Evolutionary conservation across 2,329 filamentous ascomycete genomes (phyloP), one percentile per base, ranked within the genome.

Genomic region (Mycosphaerella arachidis): DNA sequence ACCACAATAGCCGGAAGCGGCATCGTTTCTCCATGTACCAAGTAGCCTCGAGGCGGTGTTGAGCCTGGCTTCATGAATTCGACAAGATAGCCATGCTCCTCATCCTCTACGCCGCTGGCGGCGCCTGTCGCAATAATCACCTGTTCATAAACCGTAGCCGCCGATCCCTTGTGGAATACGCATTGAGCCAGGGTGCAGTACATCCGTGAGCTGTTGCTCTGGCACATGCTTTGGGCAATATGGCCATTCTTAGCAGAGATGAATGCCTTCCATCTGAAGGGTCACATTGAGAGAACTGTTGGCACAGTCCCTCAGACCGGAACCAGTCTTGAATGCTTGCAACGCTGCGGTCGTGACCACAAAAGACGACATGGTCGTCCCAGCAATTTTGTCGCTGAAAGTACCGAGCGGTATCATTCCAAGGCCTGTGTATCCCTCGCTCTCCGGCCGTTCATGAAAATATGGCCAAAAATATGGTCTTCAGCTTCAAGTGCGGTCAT

Each of bases 341-440:
- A 87, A 68, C 0, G 85, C 84, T 18, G 86, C 83, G 0, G 81
- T 71, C 66, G n/a, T n/a, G n/a, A n/a, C n/a, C n/a, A n/a, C n/a
- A n/a, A n/a, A n/a, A n/a, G n/a, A n/a, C n/a, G n/a, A n/a, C n/a
- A n/a, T n/a, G n/a, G n/a, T n/a, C n/a, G n/a, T n/a, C n/a, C n/a
- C n/a, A n/a, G n/a, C n/a, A n/a, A n/a, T n/a, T n/a, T n/a, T n/a
- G n/a, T n/a, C n/a, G n/a, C n/a, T n/a, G n/a, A n/a, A n/a, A n/a
- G n/a, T n/a, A n/a, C n/a, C n/a, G n/a, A n/a, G n/a, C n/a, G n/a
- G n/a, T n/a, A n/a, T n/a, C n/a, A n/a, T n/a, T n/a, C n/a, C n/a
- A n/a, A n/a, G n/a, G n/a, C n/a, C n/a, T n/a, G n/a, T n/a, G n/a
- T n/a, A n/a, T n/a, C n/a, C n/a, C n/a, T n/a, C n/a, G n/a, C n/a